A percentile compares a stretch with the other conserved stretches of the same genome.
These are phyloP conservation scores for Lepiota brunneoincarnata DNA, from an alignment of 768 basidiomycete genomes.

Conservation along the genomic window DNA sequence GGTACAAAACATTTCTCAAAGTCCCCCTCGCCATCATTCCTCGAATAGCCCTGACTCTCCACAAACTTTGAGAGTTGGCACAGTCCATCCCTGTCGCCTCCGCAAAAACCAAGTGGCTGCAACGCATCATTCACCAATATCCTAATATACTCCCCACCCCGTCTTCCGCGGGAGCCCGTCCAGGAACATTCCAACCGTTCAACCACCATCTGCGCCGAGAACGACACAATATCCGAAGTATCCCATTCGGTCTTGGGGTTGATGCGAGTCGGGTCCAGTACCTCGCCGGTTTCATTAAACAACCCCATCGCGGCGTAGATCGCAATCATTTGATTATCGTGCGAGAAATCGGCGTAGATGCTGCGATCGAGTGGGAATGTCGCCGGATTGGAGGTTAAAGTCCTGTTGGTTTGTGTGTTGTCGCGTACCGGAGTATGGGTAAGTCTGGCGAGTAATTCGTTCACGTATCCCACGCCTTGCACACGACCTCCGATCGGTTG, in stretches of 20 bases:
- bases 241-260: constrained; percentile 47
- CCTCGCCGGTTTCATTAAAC: constrained; percentile 32
- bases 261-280: constrained; percentile 31
- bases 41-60: constrained; percentile 66
- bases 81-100: constrained; percentile 47
- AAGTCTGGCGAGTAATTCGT: constrained; percentile 87
- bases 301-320: constrained; percentile 67
- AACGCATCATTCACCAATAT: constrained; percentile 78
- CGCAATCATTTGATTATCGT: constrained; percentile 83
- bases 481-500: constrained; percentile 60
- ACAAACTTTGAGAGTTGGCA: constrained; percentile 69
- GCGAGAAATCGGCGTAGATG: constrained; percentile 79
- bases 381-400: constrained; percentile 56
- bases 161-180: neutral
- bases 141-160: constrained; percentile 55
- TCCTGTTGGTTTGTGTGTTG: constrained; percentile 72
- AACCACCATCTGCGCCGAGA: constrained; percentile 69
- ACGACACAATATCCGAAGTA: constrained; percentile 64
- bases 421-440: constrained; percentile 61
- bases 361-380: constrained; percentile 72
- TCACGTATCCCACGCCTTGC: constrained; percentile 85
- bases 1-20: constrained; percentile 58
- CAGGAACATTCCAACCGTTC: constrained; percentile 58
- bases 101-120: constrained; percentile 63
- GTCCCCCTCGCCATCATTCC: constrained; percentile 66